Conservation (phyloP, 441 rosid species). For the Gossypium trilobum region DNA sequence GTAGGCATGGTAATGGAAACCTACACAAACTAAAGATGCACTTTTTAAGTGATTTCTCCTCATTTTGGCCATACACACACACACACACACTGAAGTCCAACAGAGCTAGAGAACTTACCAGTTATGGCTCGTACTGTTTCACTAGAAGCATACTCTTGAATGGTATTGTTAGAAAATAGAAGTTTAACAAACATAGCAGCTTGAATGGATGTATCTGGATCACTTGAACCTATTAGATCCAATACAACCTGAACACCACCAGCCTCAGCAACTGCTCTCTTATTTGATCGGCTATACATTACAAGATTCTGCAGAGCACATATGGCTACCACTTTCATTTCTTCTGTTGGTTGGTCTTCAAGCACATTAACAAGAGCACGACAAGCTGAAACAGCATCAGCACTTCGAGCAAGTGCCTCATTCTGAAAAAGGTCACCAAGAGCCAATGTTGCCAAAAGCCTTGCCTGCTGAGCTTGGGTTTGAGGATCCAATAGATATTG, state of each 20-base stretch:
- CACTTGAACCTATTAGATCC: slow-evolving; percentile 95
- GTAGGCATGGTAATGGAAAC: not conserved
- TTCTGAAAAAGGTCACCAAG: slow-evolving; percentile 98
- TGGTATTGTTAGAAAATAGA: slow-evolving; percentile 92
- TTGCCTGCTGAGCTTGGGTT: slow-evolving; percentile 95
- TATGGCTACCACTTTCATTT: slow-evolving; percentile 98
- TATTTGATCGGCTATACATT: slow-evolving; percentile 91
- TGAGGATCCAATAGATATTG: slow-evolving; percentile 98
- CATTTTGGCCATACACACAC: not conserved
- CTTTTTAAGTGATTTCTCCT: not conserved
- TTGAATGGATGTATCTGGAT: slow-evolving; percentile 94
- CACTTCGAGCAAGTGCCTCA: slow-evolving; percentile 85
- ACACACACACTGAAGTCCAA: not conserved
- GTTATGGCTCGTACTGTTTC: slow-evolving; percentile 99
- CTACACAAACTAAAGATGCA: not conserved
- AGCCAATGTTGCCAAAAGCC: slow-evolving; percentile 88
- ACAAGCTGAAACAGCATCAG: slow-evolving; percentile 97
- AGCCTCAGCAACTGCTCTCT: slow-evolving; percentile 99
- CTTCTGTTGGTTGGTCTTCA: slow-evolving; percentile 99
- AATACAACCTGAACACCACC: slow-evolving; percentile 97
- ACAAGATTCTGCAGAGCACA: slow-evolving; percentile 99
- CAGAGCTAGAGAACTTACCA: slow-evolving; percentile 39
- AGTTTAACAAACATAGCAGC: slow-evolving; percentile 96
- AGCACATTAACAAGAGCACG: slow-evolving; percentile 96
- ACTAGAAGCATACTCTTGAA: slow-evolving; percentile 98